Base-by-base conservation (phyloP, 495 filamentous ascomycete genomes). In the Xylona heveae region DNA sequence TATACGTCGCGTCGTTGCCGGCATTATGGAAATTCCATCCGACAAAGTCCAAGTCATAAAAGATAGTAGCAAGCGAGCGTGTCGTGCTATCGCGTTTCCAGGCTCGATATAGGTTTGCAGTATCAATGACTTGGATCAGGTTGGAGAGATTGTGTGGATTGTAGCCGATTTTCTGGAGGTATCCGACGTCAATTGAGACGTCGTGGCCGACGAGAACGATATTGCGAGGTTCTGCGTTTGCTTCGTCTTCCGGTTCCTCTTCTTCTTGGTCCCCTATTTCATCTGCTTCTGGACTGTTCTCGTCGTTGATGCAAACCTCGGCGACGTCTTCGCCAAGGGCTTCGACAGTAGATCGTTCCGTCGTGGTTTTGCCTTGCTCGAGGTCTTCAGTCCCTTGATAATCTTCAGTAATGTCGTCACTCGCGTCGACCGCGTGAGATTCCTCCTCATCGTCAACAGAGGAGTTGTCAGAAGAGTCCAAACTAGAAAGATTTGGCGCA, bases 1-100 rank as follows among this genome's bases (percentile, higher is more conserved):
- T 85, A 48, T 78, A 91, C 4, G 66, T 67, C 3, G 88, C 88
- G 45, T 97, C 88, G 46, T 97, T 97, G n/a, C 88, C 71, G 3
- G 76, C 88, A 42, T 95, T 94, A 51, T 97, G 88, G 26, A 84
- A 54, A 40, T 83, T 53, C 53, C 59, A 62, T 4, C 52, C 63
- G 1, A 47, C 42, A 8, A 90, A 61, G 7, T 57, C 68, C 20
- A 91, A 46, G n/a, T 68, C 61, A 28, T 44, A 36, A 19, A 91
- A 61, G n/a, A 90, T 51, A 8, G 20, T 44, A 2, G 48, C 61
- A 10, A 97, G 64, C 2, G 59, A 64, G 14, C 59, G 57, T 3
- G 49, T 31, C 13, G 75, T 52, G 2, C 31, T 20, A 19, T 66
- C 62, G 5, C 53, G 52, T 19, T 53, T 53, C 26, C 68, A 53